Evolutionary conservation across 106 monocot genomes (phyloP), one percentile per base, ranked within the genome.

Genomic region (Iris macrosiphon): DNA sequence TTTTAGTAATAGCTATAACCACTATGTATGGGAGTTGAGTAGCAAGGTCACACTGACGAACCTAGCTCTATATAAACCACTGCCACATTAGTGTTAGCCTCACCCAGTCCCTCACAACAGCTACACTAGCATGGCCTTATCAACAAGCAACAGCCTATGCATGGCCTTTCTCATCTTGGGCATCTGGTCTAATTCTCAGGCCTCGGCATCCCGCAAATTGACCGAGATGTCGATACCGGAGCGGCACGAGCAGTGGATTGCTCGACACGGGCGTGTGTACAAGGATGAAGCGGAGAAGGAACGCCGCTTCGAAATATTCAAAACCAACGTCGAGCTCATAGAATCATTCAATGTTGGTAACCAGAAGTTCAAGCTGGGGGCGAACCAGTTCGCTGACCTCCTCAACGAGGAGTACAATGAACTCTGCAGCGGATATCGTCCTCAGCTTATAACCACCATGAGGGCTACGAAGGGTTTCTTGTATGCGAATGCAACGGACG

Each of bases 161-260:
- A n/a, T 56, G n/a, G 17, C 20, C 14, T 3, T 9, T 1, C 40
- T 9, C 40, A 20, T 19, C 40, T 25, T 41, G 13, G 11, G 58
- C 40, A 12, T 15, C 38, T 39, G 21, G 5, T 7, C 35, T 2
- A 11, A 11, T 49, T 26, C 23, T 3, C 49, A 8, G 44, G n/a
- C n/a, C n/a, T n/a, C n/a, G n/a, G n/a, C n/a, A n/a, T n/a, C n/a
- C n/a, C n/a, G n/a, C n/a, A n/a, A n/a, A n/a, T n/a, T n/a, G n/a
- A n/a, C n/a, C n/a, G 5, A 29, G 10, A 4, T 18, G 14, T 34
- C 31, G 14, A 9, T 33, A 2, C 13, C 11, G 34, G 31, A 30
- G 18, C 26, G 55, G 31, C 32, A 55, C 47, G 57, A 57, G 56
- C 37, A 49, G 47, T 72, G 72, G 72, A 72, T 72, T 63, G 55